phyloP scores from a whole-genome alignment of 1,139 yeast species.

The Candida dubliniensis region DNA sequence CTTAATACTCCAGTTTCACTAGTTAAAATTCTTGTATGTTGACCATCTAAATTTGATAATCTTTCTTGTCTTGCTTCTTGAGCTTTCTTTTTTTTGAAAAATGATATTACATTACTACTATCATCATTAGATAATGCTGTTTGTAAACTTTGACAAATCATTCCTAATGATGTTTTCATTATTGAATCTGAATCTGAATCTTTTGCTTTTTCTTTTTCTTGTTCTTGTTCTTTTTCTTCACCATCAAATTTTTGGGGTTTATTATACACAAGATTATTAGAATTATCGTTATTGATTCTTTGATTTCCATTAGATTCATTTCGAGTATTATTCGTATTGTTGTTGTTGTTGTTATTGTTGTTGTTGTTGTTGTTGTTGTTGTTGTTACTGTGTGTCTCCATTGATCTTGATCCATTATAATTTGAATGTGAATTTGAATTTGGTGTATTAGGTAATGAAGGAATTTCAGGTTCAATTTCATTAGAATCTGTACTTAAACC shows the following conservation, averaged over 20 bases:
- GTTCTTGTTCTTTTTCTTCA: neutral
- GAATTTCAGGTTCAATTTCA: slow-evolving; percentile 9
- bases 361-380: neutral
- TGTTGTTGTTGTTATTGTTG: neutral
- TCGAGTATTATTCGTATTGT: neutral
- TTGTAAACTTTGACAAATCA: slow-evolving; percentile 17
- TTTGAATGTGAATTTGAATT: slow-evolving; percentile 4
- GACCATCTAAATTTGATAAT: slow-evolving; percentile 16
- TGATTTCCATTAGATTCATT: neutral
- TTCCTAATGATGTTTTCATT: slow-evolving; percentile 22
- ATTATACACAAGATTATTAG: no score
- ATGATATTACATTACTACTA: slow-evolving; percentile 4
- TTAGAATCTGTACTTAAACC: neutral
- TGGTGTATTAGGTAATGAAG: slow-evolving; percentile 9
- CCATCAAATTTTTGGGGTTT: neutral
- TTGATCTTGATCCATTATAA: slow-evolving; percentile 1
- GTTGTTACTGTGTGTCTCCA: neutral
- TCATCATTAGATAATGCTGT: slow-evolving; percentile 23
- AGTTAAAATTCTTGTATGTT: slow-evolving; percentile 18
- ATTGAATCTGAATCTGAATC: no score
- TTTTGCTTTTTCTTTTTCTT: no score
- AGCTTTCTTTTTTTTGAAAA: slow-evolving; percentile 2
- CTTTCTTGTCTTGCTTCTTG: slow-evolving; percentile 12
- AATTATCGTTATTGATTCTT: neutral
- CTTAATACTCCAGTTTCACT: slow-evolving; percentile 21